These are phyloP conservation scores for Bullera alba DNA, from an alignment of 768 basidiomycete species.

Conservation along the genomic window DNA sequence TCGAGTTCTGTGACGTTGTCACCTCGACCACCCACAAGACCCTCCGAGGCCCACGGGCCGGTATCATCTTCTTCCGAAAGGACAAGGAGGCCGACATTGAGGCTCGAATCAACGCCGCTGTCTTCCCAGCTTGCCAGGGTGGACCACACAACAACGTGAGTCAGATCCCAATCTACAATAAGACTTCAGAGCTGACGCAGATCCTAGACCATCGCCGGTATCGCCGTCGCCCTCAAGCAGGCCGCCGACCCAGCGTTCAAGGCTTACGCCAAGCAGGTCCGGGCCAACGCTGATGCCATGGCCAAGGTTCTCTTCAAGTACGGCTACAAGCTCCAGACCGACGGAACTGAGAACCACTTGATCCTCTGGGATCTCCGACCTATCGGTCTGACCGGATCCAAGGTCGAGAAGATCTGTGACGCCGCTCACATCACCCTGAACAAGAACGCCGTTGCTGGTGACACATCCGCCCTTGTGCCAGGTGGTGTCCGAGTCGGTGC, in stretches of 20 bases:
- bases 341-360: conserved; percentile 94
- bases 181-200: not conserved
- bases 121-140: conserved; percentile 99
- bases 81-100: conserved; percentile 86
- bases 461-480: conserved; percentile 88
- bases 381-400: conserved; percentile 90
- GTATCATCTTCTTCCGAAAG: conserved; percentile 96
- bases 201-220: conserved; percentile 77
- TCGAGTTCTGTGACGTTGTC: conserved; percentile 93
- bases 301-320: conserved; percentile 63
- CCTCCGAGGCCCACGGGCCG: conserved; percentile 93
- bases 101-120: conserved; percentile 94
- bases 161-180: conserved; percentile 10
- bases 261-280: conserved; percentile 88
- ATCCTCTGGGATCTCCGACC: conserved; percentile 97
- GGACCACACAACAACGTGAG: conserved; percentile 96
- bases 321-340: conserved; percentile 94
- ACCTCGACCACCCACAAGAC: conserved; percentile 99
- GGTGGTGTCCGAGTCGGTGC: conserved; percentile 97
- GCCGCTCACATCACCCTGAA: conserved; percentile 81
- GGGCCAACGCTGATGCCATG: conserved; percentile 75
- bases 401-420: conserved; percentile 97
- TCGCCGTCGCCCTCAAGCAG: conserved; percentile 88
- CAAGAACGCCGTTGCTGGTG: conserved; percentile 93
- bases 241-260: conserved; percentile 83